Evolutionary conservation across 768 basidiomycete genomes (phyloP), one percentile per base, ranked within the genome.

Genomic region (Daedaleopsis nitida): DNA sequence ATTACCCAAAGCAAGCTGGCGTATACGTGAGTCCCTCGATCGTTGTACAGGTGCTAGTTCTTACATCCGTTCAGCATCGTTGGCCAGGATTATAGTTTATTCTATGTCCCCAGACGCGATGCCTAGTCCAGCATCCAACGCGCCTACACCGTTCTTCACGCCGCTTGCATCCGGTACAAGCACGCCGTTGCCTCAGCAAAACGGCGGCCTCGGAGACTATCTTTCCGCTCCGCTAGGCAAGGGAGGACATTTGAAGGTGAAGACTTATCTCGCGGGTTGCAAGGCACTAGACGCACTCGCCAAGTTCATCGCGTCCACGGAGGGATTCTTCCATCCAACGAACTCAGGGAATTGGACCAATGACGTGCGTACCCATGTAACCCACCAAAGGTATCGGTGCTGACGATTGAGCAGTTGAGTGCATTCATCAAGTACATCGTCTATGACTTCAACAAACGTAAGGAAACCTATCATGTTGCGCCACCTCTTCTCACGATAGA

Each of bases 321-420:
- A 96, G 73, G 87, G 87, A 58, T 94, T 94, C 76, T 96, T 95
- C 76, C 94, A 95, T 70, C 94, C 94, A 0, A 88, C 88, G 11
- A 94, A 93, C 69, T 91, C 91, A 1, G 93, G 93, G 10, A 78
- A 83, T 12, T 94, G 92, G 89, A 92, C 92, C 5, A 75, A 81
- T 54, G 88, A 90, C 77, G 88, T 88, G 74, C 60, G 82, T 74
- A 35, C 43, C 48, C 17, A n/a, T n/a, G 48, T n/a, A 52, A 49
- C 6, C 16, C 7, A 8, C 49, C 13, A 42, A 12, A 13, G 13
- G 19, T 54, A 17, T 37, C 17, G 21, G 3, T 7, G 16, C 10
- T 35, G 8, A 10, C 14, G 47, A 21, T 49, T 49, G 21, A 16
- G 17, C 69, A 91, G 89, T 76, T 94, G 65, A 89, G 85, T 59